A percentile compares a stretch with the other conserved stretches of the same genome.
Evolutionary conservation across 768 basidiomycete species (phyloP).

Genomic region (Lactarius akahatsu): DNA sequence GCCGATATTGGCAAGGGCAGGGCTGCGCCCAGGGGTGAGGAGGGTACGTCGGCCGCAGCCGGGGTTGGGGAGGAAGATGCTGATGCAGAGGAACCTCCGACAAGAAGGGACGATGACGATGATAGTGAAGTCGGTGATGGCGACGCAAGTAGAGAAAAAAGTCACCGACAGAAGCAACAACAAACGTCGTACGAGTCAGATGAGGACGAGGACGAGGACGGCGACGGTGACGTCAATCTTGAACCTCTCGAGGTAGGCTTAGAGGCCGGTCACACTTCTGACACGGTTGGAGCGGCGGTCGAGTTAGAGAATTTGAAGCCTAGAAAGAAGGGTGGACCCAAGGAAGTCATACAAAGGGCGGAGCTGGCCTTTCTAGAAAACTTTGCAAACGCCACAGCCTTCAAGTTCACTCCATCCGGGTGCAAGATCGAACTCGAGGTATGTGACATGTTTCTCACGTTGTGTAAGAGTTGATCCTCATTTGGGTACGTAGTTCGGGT

Average conservation of each 20-base stretch:
- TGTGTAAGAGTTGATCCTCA: neutral
- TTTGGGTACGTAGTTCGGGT: constrained; percentile 63
- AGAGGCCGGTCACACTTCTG: constrained; percentile 60
- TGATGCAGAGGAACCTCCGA: constrained; percentile 41
- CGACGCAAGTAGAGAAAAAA: constrained; percentile 79
- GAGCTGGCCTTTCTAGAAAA: constrained; percentile 54
- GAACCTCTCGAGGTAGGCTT: constrained; percentile 57
- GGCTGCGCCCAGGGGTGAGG: constrained; percentile 43
- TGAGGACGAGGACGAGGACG: constrained; percentile 58
- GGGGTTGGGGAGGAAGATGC: constrained; percentile 54
- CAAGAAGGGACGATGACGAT: constrained; percentile 54
- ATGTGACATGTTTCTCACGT: constrained; percentile 32
- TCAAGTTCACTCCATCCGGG: constrained; percentile 61
- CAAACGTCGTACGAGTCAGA: constrained; percentile 77
- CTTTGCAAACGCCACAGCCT: constrained; percentile 66
- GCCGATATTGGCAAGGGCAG: constrained; percentile 83
- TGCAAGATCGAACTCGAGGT: constrained; percentile 88
- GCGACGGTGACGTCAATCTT: constrained; percentile 50
- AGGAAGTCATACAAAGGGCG: constrained; percentile 44
- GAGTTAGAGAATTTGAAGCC: constrained; percentile 36
- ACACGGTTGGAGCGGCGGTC: constrained; percentile 38
- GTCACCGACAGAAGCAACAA: constrained; percentile 66
- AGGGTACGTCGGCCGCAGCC: constrained; percentile 49
- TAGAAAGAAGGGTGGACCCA: constrained; percentile 35
- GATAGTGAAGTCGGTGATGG: constrained; percentile 79